Evolutionary conservation across 2,329 filamentous ascomycete species (phyloP), one percentile per base, ranked within the genome.

Genomic region (Arthrobotrys musiformis): DNA sequence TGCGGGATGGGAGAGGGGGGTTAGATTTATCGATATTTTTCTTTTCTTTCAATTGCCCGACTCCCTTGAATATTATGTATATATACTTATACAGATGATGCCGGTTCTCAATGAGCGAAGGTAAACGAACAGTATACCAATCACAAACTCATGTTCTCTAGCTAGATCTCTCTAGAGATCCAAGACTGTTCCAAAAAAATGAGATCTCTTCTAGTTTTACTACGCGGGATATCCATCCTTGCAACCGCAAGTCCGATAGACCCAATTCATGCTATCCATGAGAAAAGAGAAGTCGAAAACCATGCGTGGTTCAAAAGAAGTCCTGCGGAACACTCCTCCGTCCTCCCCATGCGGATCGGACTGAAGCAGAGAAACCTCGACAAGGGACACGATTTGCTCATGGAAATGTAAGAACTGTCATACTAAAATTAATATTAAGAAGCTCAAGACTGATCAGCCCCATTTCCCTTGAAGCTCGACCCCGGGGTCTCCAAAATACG

Each of bases 361-460:
- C 78, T 86, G 60, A 83, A 82, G n/a, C 85, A 86, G 79, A 82
- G 81, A 28, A 86, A 86, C 66, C 79, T 86, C 13, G 83, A 86
- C 11, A 82, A 83, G 15, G 85, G 84, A n/a, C 82, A 84, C 79
- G 83, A 85, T 42, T 82, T 82, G 22, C 81, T 86, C 15, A 85
- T 85, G 84, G 84, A 85, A 35, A 79, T 82, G 80, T 82, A 73
- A 80, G 80, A 63, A 42, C n/a, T 11, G 11, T 35, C 30, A 35
- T n/a, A 35, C 30, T 5, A 35, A 35, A 26, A 61, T 42, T n/a
- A 9, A 50, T 28, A 15, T 28, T 46, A 35, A 11, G 11, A 35
- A 35, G n/a, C n/a, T n/a, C n/a, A n/a, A n/a, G n/a, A n/a, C n/a
- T n/a, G n/a, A n/a, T n/a, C 30, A 33, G 4, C 30, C 30, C 67